phyloP scores from a whole-genome alignment of 768 basidiomycete species.

The Rhizopogon vesiculosus region DNA sequence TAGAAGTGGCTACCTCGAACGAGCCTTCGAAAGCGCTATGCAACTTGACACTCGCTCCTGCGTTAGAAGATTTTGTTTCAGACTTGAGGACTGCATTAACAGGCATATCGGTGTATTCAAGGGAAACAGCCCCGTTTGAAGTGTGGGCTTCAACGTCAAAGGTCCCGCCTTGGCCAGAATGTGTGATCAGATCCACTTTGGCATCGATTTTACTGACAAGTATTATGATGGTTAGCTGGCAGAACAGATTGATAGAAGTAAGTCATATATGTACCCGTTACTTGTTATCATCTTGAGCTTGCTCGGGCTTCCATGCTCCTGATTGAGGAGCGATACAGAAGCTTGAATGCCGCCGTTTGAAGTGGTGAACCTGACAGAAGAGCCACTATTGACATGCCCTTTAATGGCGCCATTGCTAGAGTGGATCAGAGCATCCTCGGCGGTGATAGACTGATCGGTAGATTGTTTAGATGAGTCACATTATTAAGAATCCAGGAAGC shows the following conservation, averaged over 20 bases:
- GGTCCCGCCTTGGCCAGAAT: constrained; percentile 20
- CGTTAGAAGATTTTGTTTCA: constrained; percentile 24
- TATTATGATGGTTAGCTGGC: background rate
- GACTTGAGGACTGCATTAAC: constrained; percentile 30
- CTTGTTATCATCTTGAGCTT: constrained; percentile 30
- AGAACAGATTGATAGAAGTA: background rate
- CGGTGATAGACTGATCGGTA: constrained; percentile 27
- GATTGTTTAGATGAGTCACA: constrained; percentile 1
- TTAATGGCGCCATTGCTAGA: constrained; percentile 42
- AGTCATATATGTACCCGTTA: constrained; percentile 35
- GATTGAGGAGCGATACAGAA: constrained; percentile 32
- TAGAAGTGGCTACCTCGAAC: constrained; percentile 28
- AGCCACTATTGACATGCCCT: constrained; percentile 36
- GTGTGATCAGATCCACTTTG: constrained; percentile 28
- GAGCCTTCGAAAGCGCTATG: constrained; percentile 38
- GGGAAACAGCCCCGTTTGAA: constrained; percentile 22
- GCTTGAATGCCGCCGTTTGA: constrained; percentile 37
- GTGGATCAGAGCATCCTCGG: constrained; percentile 19
- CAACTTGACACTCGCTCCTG: constrained; percentile 20
- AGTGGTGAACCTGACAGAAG: constrained; percentile 30
- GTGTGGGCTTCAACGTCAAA: constrained; percentile 29
- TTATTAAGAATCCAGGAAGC: background rate
- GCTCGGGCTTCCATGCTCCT: constrained; percentile 17
- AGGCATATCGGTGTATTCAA: constrained; percentile 28
- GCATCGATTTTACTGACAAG: constrained; percentile 28